Evolutionary conservation across 148 eudicot species (phyloP).

Genomic region (Pharnaceum exiguum): DNA sequence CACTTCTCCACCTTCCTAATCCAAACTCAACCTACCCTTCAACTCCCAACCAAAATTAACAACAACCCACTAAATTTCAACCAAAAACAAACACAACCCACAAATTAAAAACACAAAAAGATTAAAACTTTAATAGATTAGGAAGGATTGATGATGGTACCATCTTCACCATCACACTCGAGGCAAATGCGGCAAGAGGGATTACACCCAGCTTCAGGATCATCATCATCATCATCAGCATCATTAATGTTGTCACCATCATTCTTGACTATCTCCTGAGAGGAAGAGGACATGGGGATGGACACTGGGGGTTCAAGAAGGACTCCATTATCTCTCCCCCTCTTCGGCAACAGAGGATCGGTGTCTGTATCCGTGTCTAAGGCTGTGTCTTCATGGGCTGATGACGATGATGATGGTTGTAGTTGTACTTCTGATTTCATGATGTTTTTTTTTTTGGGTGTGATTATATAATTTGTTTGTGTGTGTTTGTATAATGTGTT

Average conservation of each 20-base stretch:
- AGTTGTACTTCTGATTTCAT: too few species aligned
- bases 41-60: too few species aligned
- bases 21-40: too few species aligned
- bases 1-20: too few species aligned
- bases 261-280: slow-evolving; percentile 31
- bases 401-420: too few species aligned
- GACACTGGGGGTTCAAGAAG: slow-evolving; percentile 5
- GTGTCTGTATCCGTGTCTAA: slow-evolving; percentile 53
- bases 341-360: slow-evolving; percentile 49
- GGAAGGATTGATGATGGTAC: slow-evolving; percentile 13
- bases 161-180: slow-evolving; percentile 69
- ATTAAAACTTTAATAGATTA: background rate
- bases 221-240: slow-evolving; percentile 32
- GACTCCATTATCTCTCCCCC: slow-evolving; percentile 2
- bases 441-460: too few species aligned
- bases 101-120: background rate
- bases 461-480: too few species aligned
- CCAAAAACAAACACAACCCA: background rate
- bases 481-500: too few species aligned
- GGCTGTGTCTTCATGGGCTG: too few species aligned
- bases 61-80: background rate
- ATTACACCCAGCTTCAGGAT: slow-evolving; percentile 54
- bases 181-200: slow-evolving; percentile 82
- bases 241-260: slow-evolving; percentile 27
- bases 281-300: slow-evolving; percentile 2